Evolutionary conservation across 352 stramenopile species (phyloP), one percentile per base, ranked within the genome.

Genomic region (Nothophytophthora sp.): DNA sequence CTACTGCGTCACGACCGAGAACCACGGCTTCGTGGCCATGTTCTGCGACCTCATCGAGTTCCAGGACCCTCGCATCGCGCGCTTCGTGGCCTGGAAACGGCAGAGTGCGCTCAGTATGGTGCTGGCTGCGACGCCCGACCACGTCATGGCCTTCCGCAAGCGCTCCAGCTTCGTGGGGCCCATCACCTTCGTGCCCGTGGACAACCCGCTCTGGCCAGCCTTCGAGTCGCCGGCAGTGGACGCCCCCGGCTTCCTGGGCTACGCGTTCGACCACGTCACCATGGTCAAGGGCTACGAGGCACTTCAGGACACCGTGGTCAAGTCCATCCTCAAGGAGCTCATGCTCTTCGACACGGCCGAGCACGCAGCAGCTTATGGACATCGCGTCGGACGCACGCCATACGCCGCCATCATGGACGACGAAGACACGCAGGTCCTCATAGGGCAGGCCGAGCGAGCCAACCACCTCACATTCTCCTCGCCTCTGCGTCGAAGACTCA

Each of bases 1-100:
- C 12, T 90, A 83, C 55, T 87, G 73, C 40, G 55, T 53, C 1
- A 43, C 47, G 23, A 81, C 66, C 5, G 63, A 83, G 20, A 56
- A 86, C 28, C 67, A 88, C 42, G 77, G 75, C 19, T 89, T 92
- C 39, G 62, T 92, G 15, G 81, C 73, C 46, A 89, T 90, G 74
- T 90, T 90, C 34, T 87, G 79, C 42, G 76, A 90, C 33, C 76
- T 92, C 23, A 54, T 88, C 39, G 67, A 86, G 62, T 90, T 92
- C 40, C 63, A 50, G 1, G 70, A 92, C 29, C 59, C 67, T 4
- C 56, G 53, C 28, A 72, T 92, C 23, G 81, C 67, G 9, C 63
- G 69, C 2, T 83, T 85, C 13, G 76, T 92, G 7, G 78, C 67
- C 9, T 59, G 62, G 44, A 73, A 79, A 38, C 69, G 81, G 11